Evolutionary conservation across 2,329 filamentous ascomycete species (phyloP).

Genomic region (Microdochium bolleyi): DNA sequence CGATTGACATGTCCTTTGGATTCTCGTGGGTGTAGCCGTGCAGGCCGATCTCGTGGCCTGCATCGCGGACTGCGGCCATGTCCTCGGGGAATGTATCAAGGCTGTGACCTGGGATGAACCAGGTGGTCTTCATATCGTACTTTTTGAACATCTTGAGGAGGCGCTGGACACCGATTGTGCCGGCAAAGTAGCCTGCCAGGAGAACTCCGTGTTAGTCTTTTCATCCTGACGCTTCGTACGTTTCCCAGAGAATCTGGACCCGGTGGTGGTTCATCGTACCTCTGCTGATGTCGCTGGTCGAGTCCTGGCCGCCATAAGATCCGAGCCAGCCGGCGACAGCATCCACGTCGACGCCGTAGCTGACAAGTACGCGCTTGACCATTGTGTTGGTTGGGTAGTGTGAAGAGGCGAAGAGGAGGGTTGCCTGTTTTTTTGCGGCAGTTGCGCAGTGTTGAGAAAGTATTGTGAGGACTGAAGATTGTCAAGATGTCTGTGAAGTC

Average conservation of each 20-base stretch:
- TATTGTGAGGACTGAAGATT: background rate
- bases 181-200: conserved; percentile 48
- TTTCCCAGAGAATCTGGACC: too few species aligned
- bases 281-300: conserved; percentile 63
- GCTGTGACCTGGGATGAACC: conserved; percentile 41
- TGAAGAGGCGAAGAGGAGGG: background rate
- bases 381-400: conserved; percentile 10
- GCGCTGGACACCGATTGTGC: conserved; percentile 56
- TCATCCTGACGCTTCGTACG: too few species aligned
- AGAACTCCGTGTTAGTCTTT: background rate
- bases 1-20: conserved; percentile 60
- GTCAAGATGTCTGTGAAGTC: background rate
- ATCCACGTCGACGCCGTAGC: conserved; percentile 67
- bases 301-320: conserved; percentile 67
- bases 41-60: conserved; percentile 41
- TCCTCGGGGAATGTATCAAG: conserved; percentile 41
- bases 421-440: too few species aligned
- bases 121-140: conserved; percentile 60
- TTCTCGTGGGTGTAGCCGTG: conserved; percentile 74
- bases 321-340: conserved; percentile 72
- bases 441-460: too few species aligned
- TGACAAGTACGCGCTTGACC: conserved; percentile 26
- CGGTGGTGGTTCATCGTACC: too few species aligned
- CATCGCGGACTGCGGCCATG: conserved; percentile 33
- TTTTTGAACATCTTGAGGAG: conserved; percentile 65